Evolutionary conservation across 495 filamentous ascomycete genomes (phyloP).

Genomic region (Chlorociboria aeruginascens): DNA sequence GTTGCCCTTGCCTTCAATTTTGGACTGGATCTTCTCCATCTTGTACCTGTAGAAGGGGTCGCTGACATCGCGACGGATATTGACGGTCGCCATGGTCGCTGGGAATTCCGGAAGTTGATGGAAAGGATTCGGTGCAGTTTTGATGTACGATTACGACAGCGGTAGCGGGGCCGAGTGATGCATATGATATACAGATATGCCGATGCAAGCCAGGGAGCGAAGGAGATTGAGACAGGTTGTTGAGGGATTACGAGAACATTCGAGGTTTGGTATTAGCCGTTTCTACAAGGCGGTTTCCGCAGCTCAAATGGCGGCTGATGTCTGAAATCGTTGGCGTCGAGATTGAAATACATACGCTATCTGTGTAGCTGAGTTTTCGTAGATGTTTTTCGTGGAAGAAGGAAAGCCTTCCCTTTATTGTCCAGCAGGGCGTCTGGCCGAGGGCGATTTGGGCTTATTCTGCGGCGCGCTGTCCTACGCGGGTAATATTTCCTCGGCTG

Average conservation of each 20-base stretch:
- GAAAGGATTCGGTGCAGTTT: conserved; percentile 13
- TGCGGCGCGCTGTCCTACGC: too few species aligned
- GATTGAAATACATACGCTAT: conserved; percentile 62
- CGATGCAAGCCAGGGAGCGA: conserved; percentile 20
- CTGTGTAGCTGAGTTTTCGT: conserved; percentile 15
- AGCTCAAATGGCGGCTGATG: conserved; percentile 83
- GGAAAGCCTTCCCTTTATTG: conserved; percentile 3
- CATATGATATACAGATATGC: conserved; percentile 36
- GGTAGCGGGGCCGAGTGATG: conserved; percentile 31
- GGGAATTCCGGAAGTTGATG: conserved; percentile 15
- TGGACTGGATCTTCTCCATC: conserved; percentile 97
- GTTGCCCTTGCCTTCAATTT: conserved; percentile 99
- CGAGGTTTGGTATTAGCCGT: conserved; percentile 62
- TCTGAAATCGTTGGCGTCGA: conserved; percentile 61
- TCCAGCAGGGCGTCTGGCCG: not conserved
- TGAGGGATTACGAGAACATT: conserved; percentile 33
- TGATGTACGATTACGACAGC: conserved; percentile 22
- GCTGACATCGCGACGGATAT: conserved; percentile 96
- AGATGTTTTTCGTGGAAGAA: conserved; percentile 4
- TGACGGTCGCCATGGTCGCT: conserved; percentile 77
- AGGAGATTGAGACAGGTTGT: conserved; percentile 25
- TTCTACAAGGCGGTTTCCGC: conserved; percentile 84
- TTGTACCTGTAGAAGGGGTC: conserved; percentile 99
- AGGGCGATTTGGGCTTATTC: too few species aligned
- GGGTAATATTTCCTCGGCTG: too few species aligned